Percentiles rank a stretch among this genome's conserved stretches.
phyloP scores from a whole-genome alignment of 2,329 filamentous ascomycete species.

The Pyrenophora tritici-repentis region DNA sequence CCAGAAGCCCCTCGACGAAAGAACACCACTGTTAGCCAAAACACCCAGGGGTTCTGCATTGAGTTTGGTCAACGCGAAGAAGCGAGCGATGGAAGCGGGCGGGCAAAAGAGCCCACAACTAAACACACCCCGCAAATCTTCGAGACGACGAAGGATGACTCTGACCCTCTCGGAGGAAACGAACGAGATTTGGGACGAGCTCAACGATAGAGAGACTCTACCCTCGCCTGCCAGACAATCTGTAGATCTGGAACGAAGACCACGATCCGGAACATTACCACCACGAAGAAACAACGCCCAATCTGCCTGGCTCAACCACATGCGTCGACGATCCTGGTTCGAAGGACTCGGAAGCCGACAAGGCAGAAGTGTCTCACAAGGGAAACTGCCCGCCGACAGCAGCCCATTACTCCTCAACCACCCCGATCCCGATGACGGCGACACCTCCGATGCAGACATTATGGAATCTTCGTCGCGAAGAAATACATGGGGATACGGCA shows the following conservation, averaged over 20 bases:
- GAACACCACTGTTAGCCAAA: conserved; percentile 44
- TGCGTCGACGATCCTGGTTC: conserved; percentile 46
- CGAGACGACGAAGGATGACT: conserved; percentile 48
- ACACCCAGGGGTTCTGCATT: conserved; percentile 41
- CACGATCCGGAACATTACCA: conserved; percentile 42
- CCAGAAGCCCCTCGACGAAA: conserved; percentile 37
- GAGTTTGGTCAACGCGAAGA: conserved; percentile 29
- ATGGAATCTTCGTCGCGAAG: conserved; percentile 23
- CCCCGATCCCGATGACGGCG: conserved; percentile 37
- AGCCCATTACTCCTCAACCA: conserved; percentile 29
- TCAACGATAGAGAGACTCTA: conserved; percentile 65
- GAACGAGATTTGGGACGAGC: conserved; percentile 84
- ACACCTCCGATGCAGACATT: conserved; percentile 36
- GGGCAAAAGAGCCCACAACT: conserved; percentile 27
- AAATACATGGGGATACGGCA: conserved; percentile 35
- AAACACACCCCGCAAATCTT: conserved; percentile 32
- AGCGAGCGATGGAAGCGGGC: conserved; percentile 25
- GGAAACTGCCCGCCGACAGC: conserved; percentile 34
- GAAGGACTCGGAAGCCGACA: conserved; percentile 32
- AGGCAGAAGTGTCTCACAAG: conserved; percentile 33
- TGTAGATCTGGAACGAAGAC: conserved; percentile 37
- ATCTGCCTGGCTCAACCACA: conserved; percentile 41
- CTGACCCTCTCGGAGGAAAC: conserved; percentile 67
- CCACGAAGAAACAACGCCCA: conserved; percentile 35
- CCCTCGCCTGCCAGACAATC: conserved; percentile 38